Base-by-base conservation (phyloP, 179 eudicot genomes). In the Vitellaria paradoxa region DNA sequence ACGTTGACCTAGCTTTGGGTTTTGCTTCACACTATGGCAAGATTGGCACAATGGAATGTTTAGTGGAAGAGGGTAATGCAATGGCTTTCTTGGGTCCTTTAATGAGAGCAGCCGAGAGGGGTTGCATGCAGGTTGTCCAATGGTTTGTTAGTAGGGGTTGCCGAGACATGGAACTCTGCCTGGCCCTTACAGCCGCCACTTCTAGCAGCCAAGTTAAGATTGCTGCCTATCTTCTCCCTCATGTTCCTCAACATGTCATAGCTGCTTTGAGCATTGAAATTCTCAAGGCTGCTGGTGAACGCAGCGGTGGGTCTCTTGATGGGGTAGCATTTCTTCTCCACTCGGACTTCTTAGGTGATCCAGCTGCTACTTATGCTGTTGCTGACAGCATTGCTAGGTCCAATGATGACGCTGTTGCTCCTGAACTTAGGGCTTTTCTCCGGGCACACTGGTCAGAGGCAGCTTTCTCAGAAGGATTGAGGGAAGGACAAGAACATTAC, bases 141-240 rank as follows among this genome's bases (percentile, higher is more conserved):
- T 96, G 99, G 99, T 96, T 96, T 79, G 99, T 96, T 2, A 83
- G 82, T 42, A 76, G 98, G 67, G 97, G 98, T 66, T 96, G 99
- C 85, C 91, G 97, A 52, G 98, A 96, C 86, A 96, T 96, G 99
- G 99, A 96, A 70, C 90, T 96, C 0, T 96, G 99, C 76, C 98
- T 96, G 18, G 98, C 99, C 74, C 94, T 96, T 1, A 96, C 99
- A 0, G 98, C 99, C 6, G 99, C 99, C 73, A 96, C 99, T 13
- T 96, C 98, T 14, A 87, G 93, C 82, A 89, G 98, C 82, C 98
- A 92, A 76, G 90, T 96, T 11, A 89, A 86, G 73, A 87, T 89
- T 21, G 97, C 94, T 5, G 85, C 97, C n/a, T 96, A 87, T 86
- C 97, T 96, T 72, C 97, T 96, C 24, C 97, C 99, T 24, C 96